Evolutionary conservation across 2,329 filamentous ascomycete genomes (phyloP).

Genomic region (Immersiporthe knoxdaviesiana): DNA sequence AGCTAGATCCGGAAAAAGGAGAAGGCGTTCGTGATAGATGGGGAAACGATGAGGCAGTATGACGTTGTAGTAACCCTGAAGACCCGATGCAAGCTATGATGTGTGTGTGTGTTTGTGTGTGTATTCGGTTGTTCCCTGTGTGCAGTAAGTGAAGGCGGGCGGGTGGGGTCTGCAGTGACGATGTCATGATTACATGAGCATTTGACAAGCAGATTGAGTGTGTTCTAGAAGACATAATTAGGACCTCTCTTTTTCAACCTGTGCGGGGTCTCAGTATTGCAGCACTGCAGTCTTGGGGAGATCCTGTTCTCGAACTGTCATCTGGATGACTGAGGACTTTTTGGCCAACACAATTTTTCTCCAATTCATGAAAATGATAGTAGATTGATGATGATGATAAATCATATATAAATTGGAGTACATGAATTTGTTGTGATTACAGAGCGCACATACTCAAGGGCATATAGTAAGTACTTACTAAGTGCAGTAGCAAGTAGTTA

Average conservation of each 20-base stretch:
- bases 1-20: conserved; percentile 12
- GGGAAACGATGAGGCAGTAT: not conserved
- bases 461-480: too few relatives aligned
- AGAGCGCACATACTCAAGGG: too few relatives aligned
- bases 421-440: too few relatives aligned
- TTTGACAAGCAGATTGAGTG: conserved; percentile 19
- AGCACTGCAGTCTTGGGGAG: not conserved
- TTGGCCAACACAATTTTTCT: not conserved
- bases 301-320: too few relatives aligned
- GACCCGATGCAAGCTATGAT: not conserved
- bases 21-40: not conserved
- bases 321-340: too few relatives aligned
- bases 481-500: too few relatives aligned
- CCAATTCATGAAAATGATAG: too few relatives aligned
- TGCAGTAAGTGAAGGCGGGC: not conserved
- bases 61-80: too few relatives aligned
- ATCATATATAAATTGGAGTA: not conserved
- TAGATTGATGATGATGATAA: not conserved
- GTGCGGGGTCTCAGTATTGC: too few relatives aligned
- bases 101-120: not conserved
- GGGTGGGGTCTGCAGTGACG: not conserved
- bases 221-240: not conserved
- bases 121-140: too few relatives aligned
- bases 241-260: too few relatives aligned
- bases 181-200: conserved; percentile 29